Evolutionary conservation across 495 filamentous ascomycete species (phyloP).

Genomic region (Stereocaulon alpinum): DNA sequence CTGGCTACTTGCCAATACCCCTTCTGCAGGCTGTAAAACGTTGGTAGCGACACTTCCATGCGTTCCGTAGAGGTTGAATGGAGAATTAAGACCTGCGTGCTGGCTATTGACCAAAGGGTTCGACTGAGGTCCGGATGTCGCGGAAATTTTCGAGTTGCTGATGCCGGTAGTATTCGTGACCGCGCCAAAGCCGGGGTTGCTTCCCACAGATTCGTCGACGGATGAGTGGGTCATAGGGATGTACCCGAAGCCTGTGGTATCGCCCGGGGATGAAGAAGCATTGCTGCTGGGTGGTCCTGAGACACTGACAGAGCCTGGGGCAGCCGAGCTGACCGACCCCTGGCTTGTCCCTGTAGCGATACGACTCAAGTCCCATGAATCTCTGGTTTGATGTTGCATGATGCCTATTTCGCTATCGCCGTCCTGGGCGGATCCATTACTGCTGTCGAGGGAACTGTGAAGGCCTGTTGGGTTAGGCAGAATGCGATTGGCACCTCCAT

Average conservation of each 20-base stretch:
- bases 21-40: neutral
- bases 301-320: conserved; percentile 2
- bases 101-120: neutral
- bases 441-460: conserved; percentile 4
- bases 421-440: conserved; percentile 1
- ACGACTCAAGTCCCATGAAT: neutral
- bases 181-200: neutral
- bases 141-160: neutral
- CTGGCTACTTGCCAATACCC: neutral
- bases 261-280: conserved; percentile 8
- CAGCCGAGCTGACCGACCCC: conserved; percentile 7
- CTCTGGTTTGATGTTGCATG: conserved; percentile 6
- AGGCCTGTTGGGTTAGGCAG: conserved; percentile 30
- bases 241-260: neutral
- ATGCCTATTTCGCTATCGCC: neutral
- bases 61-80: conserved; percentile 20
- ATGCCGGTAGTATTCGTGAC: neutral
- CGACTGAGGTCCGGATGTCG: neutral
- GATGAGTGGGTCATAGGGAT: neutral
- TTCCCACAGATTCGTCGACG: neutral
- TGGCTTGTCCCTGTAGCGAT: conserved; percentile 7
- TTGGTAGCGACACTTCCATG: neutral
- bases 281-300: conserved; percentile 2
- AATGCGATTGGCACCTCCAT: conserved; percentile 25
- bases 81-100: conserved; percentile 19